These are phyloP conservation scores for Rhodotorula sp. DNA, from an alignment of 1,284 basidiomycete species.

Conservation along the genomic window DNA sequence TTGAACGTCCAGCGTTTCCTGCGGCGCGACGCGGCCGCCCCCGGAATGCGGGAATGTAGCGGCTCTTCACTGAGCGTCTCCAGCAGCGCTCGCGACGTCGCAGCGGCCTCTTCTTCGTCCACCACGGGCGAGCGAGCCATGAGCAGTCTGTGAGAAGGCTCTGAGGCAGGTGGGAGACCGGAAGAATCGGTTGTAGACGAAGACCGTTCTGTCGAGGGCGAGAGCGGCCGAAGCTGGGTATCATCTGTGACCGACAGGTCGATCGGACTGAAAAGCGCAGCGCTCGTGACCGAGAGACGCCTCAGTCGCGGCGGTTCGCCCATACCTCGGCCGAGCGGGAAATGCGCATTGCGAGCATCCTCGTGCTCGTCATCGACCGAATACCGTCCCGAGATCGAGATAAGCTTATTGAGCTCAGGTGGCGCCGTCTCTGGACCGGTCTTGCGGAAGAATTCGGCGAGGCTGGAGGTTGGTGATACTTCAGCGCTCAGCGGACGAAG, in stretches of 20 bases:
- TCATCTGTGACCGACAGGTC: too few relatives aligned
- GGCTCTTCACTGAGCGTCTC: slow-evolving; percentile 4
- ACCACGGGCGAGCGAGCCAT: slow-evolving; percentile 4
- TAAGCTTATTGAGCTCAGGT: slow-evolving; percentile 9
- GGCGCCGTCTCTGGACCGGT: slow-evolving; percentile 18
- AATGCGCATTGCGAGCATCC: too few relatives aligned
- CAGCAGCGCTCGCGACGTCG: background rate
- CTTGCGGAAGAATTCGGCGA: slow-evolving; percentile 27
- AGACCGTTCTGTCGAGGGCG: too few relatives aligned
- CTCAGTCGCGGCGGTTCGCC: too few relatives aligned
- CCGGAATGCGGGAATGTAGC: background rate
- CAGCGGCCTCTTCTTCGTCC: background rate
- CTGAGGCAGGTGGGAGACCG: too few relatives aligned
- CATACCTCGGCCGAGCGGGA: too few relatives aligned
- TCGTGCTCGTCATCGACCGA: too few relatives aligned
- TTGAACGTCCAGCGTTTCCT: slow-evolving; percentile 36
- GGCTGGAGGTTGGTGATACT: slow-evolving; percentile 10
- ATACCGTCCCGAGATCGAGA: background rate
- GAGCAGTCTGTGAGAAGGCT: background rate
- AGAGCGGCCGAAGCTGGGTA: too few relatives aligned
- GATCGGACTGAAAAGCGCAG: too few relatives aligned
- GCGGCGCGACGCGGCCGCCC: background rate
- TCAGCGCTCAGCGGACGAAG: slow-evolving; percentile 1
- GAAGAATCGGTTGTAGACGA: too few relatives aligned
- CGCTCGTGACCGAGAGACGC: too few relatives aligned